These are phyloP conservation scores for Vaucheria bursata DNA, from an alignment of 352 stramenopile genomes.

Conservation along the genomic window DNA sequence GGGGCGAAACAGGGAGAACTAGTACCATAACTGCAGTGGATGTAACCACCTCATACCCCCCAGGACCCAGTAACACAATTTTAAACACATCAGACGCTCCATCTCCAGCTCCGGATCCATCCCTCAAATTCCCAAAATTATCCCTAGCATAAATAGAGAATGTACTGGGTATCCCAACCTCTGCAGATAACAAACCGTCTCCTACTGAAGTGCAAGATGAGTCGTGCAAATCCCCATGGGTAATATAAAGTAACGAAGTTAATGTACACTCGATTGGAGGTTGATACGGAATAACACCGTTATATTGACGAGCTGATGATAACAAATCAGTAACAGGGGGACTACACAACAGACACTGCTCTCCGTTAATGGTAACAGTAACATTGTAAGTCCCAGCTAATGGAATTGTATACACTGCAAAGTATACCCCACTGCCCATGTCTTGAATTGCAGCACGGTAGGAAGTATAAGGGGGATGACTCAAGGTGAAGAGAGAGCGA, in stretches of 20 bases:
- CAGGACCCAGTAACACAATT: constrained; percentile 62
- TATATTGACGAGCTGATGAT: constrained; percentile 50
- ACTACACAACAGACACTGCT: constrained; percentile 76
- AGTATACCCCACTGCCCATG: constrained; percentile 67
- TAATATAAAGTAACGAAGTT: constrained; percentile 20
- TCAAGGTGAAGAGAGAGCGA: constrained; percentile 68
- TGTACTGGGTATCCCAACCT: constrained; percentile 67
- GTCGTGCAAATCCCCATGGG: constrained; percentile 60
- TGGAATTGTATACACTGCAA: constrained; percentile 84
- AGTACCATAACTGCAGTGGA: constrained; percentile 78
- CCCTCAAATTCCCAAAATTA: constrained; percentile 81
- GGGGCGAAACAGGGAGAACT: constrained; percentile 50
- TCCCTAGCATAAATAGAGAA: constrained; percentile 78
- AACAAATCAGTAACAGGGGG: constrained; percentile 40
- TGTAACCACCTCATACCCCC: constrained; percentile 60
- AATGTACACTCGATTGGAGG: constrained; percentile 53
- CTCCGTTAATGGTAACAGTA: constrained; percentile 60
- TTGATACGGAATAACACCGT: constrained; percentile 55
- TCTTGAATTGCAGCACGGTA: constrained; percentile 67
- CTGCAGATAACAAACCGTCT: constrained; percentile 62
- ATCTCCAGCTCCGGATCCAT: constrained; percentile 50
- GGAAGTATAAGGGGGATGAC: constrained; percentile 49
- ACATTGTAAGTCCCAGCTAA: constrained; percentile 72
- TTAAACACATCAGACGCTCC: constrained; percentile 80
- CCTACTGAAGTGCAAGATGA: constrained; percentile 71